A percentile compares a stretch with the other conserved stretches of the same genome.
Evolutionary conservation across 768 basidiomycete species (phyloP).

Genomic region (Pluteus cervinus): DNA sequence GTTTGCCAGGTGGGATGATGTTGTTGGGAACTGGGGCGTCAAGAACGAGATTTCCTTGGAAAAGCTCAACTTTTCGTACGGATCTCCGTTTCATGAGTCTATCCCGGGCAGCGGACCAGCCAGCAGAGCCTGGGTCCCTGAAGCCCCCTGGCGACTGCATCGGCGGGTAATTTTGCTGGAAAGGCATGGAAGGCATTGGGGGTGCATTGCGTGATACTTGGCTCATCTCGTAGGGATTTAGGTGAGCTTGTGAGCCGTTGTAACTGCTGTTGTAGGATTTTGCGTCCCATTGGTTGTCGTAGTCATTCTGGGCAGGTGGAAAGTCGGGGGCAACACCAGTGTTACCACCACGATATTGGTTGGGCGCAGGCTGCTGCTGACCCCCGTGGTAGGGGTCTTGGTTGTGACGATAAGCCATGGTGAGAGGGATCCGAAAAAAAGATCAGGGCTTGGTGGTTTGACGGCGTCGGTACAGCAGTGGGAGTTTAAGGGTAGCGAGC

Average conservation of each 20-base stretch:
- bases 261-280: conserved; percentile 60
- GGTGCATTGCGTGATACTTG: conserved; percentile 37
- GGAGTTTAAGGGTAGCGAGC: too few species aligned
- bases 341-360: conserved; percentile 15
- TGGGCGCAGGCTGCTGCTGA: conserved; percentile 22
- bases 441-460: too few species aligned
- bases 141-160: conserved; percentile 39
- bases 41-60: conserved; percentile 79
- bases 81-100: conserved; percentile 81
- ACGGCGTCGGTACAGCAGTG: too few species aligned
- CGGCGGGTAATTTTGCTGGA: conserved; percentile 61
- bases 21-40: conserved; percentile 77
- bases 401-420: conserved; percentile 53
- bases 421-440: too few species aligned
- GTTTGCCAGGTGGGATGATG: conserved; percentile 65
- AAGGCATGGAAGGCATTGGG: conserved; percentile 50
- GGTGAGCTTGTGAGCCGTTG: conserved; percentile 67
- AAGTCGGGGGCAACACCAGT: conserved; percentile 29
- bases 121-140: conserved; percentile 40
- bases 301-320: conserved; percentile 35
- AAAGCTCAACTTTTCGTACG: conserved; percentile 71
- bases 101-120: conserved; percentile 66
- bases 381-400: conserved; percentile 43
- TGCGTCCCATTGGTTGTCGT: conserved; percentile 42
- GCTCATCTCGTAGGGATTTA: conserved; percentile 61